These are phyloP conservation scores for Suhomyces sp. DNA, from an alignment of 805 yeast species.

Conservation along the genomic window DNA sequence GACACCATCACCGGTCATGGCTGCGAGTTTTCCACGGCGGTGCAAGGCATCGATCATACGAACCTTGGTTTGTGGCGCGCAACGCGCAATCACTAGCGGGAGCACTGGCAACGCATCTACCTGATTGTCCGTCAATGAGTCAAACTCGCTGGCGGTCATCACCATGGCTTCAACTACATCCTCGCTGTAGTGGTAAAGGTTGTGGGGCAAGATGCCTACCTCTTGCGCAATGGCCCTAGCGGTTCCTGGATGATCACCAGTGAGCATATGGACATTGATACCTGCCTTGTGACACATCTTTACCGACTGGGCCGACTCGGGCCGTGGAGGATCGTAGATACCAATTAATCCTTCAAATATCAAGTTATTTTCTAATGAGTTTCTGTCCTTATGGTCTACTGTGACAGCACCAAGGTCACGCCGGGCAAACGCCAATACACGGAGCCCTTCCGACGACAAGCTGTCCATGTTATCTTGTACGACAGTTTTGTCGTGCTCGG, in stretches of 20 bases:
- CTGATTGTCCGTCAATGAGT: slow-evolving; percentile 55
- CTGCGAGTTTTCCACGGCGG: slow-evolving; percentile 48
- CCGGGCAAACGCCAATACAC: slow-evolving; percentile 33
- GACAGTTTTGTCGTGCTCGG: slow-evolving; percentile 16
- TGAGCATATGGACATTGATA: slow-evolving; percentile 34
- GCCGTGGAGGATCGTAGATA: slow-evolving; percentile 36
- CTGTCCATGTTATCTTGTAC: slow-evolving; percentile 28
- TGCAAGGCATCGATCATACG: slow-evolving; percentile 73
- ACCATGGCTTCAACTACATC: slow-evolving; percentile 51
- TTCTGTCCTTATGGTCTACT: slow-evolving; percentile 16
- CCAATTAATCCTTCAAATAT: slow-evolving; percentile 31
- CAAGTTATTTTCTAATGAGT: slow-evolving; percentile 20
- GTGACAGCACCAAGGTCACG: slow-evolving; percentile 14
- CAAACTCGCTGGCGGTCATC: slow-evolving; percentile 74
- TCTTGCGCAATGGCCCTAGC: slow-evolving; percentile 37
- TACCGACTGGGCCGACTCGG: slow-evolving; percentile 27
- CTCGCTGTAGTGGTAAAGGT: slow-evolving; percentile 30
- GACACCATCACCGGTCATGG: slow-evolving; percentile 66
- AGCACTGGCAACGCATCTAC: slow-evolving; percentile 61
- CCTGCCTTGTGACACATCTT: slow-evolving; percentile 32
- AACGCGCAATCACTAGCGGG: slow-evolving; percentile 77
- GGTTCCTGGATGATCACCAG: slow-evolving; percentile 36
- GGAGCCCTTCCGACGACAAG: slow-evolving; percentile 27
- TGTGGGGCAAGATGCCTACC: slow-evolving; percentile 42
- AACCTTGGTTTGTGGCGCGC: slow-evolving; percentile 81